These are phyloP conservation scores for Parachaetomium inaequale DNA, from an alignment of 495 filamentous ascomycete species.

Conservation along the genomic window DNA sequence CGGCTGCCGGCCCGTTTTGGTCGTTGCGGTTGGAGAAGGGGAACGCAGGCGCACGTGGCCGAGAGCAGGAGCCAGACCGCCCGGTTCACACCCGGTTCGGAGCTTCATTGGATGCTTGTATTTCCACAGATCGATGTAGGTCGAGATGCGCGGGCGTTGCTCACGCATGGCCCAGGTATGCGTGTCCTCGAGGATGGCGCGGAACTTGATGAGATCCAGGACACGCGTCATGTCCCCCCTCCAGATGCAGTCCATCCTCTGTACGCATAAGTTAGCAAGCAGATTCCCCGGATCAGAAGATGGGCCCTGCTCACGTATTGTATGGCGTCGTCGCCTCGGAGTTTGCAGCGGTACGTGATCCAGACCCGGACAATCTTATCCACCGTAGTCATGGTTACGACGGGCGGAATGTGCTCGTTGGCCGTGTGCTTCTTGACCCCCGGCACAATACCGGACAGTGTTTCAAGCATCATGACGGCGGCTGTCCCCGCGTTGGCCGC, in stretches of 20 bases:
- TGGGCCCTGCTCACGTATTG: not conserved
- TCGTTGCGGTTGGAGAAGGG: not conserved
- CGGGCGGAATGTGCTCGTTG: slow-evolving; percentile 6
- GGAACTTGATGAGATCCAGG: slow-evolving; percentile 3
- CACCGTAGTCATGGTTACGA: slow-evolving; percentile 6
- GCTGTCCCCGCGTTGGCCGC: slow-evolving; percentile 11
- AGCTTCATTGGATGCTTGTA: not conserved
- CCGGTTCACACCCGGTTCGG: not conserved
- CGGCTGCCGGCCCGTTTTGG: not conserved
- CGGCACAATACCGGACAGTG: not conserved
- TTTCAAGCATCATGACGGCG: slow-evolving; percentile 13
- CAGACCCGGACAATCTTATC: slow-evolving; percentile 2
- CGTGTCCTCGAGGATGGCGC: not conserved
- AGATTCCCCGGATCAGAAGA: not conserved
- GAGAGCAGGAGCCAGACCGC: not conserved
- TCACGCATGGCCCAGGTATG: slow-evolving; percentile 1
- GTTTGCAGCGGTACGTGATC: not conserved
- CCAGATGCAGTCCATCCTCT: slow-evolving; percentile 14
- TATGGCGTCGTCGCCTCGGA: not conserved
- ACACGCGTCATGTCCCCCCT: slow-evolving; percentile 8
- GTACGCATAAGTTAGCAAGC: not conserved
- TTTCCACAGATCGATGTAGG: slow-evolving; percentile 10
- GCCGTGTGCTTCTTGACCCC: not conserved
- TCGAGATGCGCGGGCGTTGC: slow-evolving; percentile 2
- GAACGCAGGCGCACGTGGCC: not conserved